Conservation (phyloP, 345 rosid species). For the Arabis hirsuta region DNA sequence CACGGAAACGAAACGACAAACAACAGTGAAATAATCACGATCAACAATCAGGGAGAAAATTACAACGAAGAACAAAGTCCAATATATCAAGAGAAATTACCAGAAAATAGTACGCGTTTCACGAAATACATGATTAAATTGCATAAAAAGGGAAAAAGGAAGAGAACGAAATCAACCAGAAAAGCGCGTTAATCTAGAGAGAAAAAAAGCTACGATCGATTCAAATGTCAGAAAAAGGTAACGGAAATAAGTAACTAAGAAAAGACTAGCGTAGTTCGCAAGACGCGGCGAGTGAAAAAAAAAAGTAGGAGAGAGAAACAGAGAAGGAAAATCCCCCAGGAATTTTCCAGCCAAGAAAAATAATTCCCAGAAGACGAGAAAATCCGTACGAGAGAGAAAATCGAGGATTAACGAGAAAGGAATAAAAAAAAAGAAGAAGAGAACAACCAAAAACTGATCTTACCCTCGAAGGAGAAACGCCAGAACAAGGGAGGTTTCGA, state of each 20-base stretch:
- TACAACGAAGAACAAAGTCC: not conserved
- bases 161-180: conserved; percentile 9
- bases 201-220: conserved; percentile 21
- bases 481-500: conserved; percentile 33
- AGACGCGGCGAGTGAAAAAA: conserved; percentile 31
- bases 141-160: not conserved
- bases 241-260: conserved; percentile 9
- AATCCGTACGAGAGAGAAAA: conserved; percentile 23
- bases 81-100: conserved; percentile 26
- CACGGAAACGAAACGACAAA: conserved; percentile 5
- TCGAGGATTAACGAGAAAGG: not conserved
- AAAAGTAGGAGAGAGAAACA: conserved; percentile 41
- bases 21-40: not conserved
- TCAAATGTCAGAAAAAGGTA: conserved; percentile 18
- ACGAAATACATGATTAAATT: conserved; percentile 1
- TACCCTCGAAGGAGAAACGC: conserved; percentile 44
- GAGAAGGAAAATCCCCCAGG: not conserved
- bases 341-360: conserved; percentile 7
- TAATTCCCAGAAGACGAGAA: conserved; percentile 12
- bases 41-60: not conserved
- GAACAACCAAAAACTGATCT: conserved; percentile 31
- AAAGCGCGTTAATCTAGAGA: conserved; percentile 20
- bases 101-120: not conserved
- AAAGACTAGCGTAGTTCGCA: conserved; percentile 39
- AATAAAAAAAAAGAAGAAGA: not conserved